Conservation (phyloP, 495 filamentous ascomycete genomes). For the Neurospora hispaniola region DNA sequence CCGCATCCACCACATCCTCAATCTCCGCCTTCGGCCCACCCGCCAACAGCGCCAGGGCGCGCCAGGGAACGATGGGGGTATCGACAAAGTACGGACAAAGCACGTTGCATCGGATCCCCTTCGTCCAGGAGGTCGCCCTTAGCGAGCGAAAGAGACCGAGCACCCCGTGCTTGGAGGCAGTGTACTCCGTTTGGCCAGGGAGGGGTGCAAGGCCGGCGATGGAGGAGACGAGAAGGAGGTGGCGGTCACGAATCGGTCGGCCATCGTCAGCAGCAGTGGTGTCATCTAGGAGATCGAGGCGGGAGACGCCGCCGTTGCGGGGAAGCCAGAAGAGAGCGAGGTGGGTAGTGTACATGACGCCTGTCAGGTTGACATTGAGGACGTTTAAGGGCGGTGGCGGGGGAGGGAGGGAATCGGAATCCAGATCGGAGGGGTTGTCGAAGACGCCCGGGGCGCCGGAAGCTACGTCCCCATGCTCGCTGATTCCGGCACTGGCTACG, state of each 20-base stretch:
- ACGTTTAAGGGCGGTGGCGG: constrained; percentile 43
- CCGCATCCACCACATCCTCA: constrained; percentile 38
- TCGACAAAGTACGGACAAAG: constrained; percentile 58
- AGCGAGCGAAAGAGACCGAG: constrained; percentile 52
- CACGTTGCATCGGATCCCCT: constrained; percentile 49
- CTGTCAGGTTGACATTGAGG: constrained; percentile 50
- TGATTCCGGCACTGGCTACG: constrained; percentile 59
- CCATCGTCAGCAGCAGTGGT: too few relatives aligned
- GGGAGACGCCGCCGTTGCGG: constrained; percentile 19
- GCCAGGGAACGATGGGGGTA: constrained; percentile 41
- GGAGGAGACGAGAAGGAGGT: constrained; percentile 46
- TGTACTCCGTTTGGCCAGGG: constrained; percentile 42
- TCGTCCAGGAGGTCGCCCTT: constrained; percentile 31
- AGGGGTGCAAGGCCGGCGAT: constrained; percentile 41
- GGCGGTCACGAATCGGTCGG: constrained; percentile 26
- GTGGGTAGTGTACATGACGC: constrained; percentile 53
- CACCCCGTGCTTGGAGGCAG: constrained; percentile 52
- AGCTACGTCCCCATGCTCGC: constrained; percentile 20
- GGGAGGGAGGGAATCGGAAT: constrained; percentile 26
- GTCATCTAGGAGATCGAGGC: constrained; percentile 2
- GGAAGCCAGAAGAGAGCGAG: constrained; percentile 51
- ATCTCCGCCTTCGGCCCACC: constrained; percentile 40
- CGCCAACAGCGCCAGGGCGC: constrained; percentile 38
- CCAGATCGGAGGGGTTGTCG: constrained; percentile 25
- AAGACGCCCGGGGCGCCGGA: constrained; percentile 19